Evolutionary conservation across 176 grass and related monocot species (phyloP).

Genomic region (Oryza longistaminata): DNA sequence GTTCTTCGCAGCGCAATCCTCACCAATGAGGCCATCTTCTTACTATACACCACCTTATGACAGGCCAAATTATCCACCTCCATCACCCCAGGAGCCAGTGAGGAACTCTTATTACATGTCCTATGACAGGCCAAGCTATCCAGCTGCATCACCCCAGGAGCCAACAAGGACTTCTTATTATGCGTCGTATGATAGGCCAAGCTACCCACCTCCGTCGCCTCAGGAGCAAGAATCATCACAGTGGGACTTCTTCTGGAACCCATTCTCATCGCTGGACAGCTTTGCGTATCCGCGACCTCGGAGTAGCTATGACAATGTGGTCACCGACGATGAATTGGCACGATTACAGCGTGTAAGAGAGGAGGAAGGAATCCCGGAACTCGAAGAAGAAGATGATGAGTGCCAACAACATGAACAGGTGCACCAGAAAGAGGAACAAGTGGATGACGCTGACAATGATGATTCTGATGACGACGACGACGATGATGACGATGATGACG

Average conservation of each 20-base stretch:
- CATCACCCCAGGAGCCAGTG: slow-evolving; percentile 53
- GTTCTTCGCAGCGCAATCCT: slow-evolving; percentile 38
- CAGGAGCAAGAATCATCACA: slow-evolving; percentile 66
- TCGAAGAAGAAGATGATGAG: slow-evolving; percentile 80
- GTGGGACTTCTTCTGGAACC: slow-evolving; percentile 96
- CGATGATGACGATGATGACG: slow-evolving; percentile 11
- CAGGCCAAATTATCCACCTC: slow-evolving; percentile 44
- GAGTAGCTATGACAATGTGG: slow-evolving; percentile 55
- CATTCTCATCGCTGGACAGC: slow-evolving; percentile 70
- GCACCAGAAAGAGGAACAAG: slow-evolving; percentile 44
- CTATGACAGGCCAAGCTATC: slow-evolving; percentile 55
- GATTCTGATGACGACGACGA: slow-evolving; percentile 9
- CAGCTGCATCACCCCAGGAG: slow-evolving; percentile 53
- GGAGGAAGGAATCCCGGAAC: slow-evolving; percentile 97
- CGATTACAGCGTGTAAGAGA: slow-evolving; percentile 78
- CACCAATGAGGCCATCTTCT: slow-evolving; percentile 44
- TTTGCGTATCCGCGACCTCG: slow-evolving; percentile 60
- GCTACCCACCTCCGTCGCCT: slow-evolving; percentile 58
- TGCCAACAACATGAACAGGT: slow-evolving; percentile 46
- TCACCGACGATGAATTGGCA: slow-evolving; percentile 82
- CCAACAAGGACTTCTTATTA: slow-evolving; percentile 65
- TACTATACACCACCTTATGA: slow-evolving; percentile 51
- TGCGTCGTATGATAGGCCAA: slow-evolving; percentile 49
- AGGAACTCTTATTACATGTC: slow-evolving; percentile 65
- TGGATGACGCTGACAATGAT: slow-evolving; percentile 9